Percentiles rank a stretch among this genome's conserved stretches.
Evolutionary conservation across 495 filamentous ascomycete genomes (phyloP).

Genomic region (Podospora conica): DNA sequence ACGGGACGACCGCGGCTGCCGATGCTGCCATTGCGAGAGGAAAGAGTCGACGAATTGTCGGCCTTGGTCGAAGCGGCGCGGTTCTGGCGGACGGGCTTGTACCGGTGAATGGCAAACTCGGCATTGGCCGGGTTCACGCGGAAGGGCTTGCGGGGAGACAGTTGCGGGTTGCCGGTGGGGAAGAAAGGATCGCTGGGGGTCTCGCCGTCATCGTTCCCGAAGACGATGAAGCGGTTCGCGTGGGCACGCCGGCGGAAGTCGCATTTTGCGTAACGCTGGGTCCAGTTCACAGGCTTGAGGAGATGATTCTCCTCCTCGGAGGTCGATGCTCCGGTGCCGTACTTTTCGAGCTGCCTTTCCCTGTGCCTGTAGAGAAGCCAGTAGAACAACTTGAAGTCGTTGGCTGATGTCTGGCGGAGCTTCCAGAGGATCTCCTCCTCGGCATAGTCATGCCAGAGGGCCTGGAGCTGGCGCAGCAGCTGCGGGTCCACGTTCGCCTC

Average conservation of each 20-base stretch:
- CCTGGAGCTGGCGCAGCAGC: constrained; percentile 74
- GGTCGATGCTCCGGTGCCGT: constrained; percentile 63
- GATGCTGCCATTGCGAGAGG: constrained; percentile 41
- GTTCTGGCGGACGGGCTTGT: constrained; percentile 16
- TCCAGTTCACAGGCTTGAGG: constrained; percentile 49
- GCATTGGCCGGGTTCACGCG: constrained; percentile 24
- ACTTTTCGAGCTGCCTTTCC: constrained; percentile 79
- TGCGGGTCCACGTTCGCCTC: constrained; percentile 64
- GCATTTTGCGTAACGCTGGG: constrained; percentile 44
- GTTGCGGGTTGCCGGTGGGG: constrained; percentile 52
- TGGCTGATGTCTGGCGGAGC: constrained; percentile 31
- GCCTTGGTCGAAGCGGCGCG: constrained; percentile 16
- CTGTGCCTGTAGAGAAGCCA: constrained; percentile 71
- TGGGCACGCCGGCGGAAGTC: constrained; percentile 38
- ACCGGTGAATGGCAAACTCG: constrained; percentile 63
- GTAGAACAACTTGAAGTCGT: constrained; percentile 90
- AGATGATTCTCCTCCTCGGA: constrained; percentile 88
- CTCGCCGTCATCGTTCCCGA: constrained; percentile 47
- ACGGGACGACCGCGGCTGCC: constrained; percentile 43
- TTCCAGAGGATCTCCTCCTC: constrained; percentile 63
- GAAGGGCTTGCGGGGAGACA: constrained; percentile 30
- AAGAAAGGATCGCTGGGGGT: constrained; percentile 69
- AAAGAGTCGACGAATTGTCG: constrained; percentile 16
- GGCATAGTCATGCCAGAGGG: constrained; percentile 77
- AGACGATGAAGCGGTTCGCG: constrained; percentile 65